phyloP scores from a whole-genome alignment of 345 rosid genomes.

The Camelina hispida region DNA sequence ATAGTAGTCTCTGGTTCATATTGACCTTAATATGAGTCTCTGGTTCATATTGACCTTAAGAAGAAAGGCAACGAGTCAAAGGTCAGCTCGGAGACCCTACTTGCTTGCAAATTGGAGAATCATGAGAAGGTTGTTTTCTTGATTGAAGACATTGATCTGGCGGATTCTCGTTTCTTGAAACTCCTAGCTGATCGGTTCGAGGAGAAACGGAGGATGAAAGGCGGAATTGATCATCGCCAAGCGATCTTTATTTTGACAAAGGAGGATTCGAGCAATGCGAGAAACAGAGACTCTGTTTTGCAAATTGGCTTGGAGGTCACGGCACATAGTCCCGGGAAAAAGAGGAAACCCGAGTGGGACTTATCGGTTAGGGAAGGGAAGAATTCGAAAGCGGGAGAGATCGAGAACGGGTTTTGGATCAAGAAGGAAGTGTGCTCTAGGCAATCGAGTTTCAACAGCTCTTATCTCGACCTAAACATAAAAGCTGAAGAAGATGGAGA shows the following conservation, averaged over 20 bases:
- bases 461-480: conserved; percentile 71
- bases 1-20: too few species aligned
- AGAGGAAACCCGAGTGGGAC: conserved; percentile 63
- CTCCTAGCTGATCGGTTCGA: conserved; percentile 60
- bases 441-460: conserved; percentile 62
- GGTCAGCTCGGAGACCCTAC: conserved; percentile 45
- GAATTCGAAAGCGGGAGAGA: conserved; percentile 45
- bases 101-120: conserved; percentile 43
- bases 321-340: conserved; percentile 44
- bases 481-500: conserved; percentile 55
- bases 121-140: conserved; percentile 59
- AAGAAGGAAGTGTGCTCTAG: conserved; percentile 52
- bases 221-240: conserved; percentile 29
- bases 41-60: conserved; percentile 56
- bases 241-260: conserved; percentile 63
- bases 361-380: conserved; percentile 47
- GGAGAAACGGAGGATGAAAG: conserved; percentile 21
- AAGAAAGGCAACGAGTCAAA: conserved; percentile 39
- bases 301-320: conserved; percentile 57
- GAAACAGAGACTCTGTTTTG: conserved; percentile 52
- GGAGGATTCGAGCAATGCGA: conserved; percentile 43
- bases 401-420: conserved; percentile 40
- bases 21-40: too few species aligned
- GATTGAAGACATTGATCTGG: conserved; percentile 72
- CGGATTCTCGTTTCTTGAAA: conserved; percentile 56